Conservation (phyloP, 495 filamentous ascomycete species). For the Hypoxylon fragiforme region DNA sequence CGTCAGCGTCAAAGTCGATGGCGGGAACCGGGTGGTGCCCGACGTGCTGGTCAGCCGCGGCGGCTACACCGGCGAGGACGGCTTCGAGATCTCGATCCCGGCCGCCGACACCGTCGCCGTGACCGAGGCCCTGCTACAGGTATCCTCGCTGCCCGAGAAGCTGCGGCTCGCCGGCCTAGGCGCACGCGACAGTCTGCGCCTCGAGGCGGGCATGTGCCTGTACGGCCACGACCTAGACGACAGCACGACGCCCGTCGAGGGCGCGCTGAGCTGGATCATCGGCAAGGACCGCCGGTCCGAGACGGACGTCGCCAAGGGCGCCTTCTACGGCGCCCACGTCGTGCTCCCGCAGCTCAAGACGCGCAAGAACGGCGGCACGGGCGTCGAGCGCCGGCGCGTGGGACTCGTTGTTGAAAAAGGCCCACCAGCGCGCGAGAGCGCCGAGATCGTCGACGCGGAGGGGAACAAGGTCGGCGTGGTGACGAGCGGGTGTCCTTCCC, state of each 20-base stretch:
- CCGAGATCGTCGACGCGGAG: constrained; percentile 64
- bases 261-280: constrained; percentile 81
- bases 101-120: constrained; percentile 55
- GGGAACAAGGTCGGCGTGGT: constrained; percentile 62
- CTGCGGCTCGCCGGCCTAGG: constrained; percentile 84
- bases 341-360: constrained; percentile 73
- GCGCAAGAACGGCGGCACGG: constrained; percentile 64
- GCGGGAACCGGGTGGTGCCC: constrained; percentile 45
- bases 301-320: constrained; percentile 50
- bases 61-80: constrained; percentile 97
- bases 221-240: constrained; percentile 98
- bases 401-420: constrained; percentile 78
- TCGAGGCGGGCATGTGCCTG: constrained; percentile 97
- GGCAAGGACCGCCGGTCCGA: constrained; percentile 67
- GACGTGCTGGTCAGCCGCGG: constrained; percentile 78
- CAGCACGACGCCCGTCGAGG: constrained; percentile 83
- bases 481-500: constrained; percentile 88
- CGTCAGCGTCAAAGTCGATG: constrained; percentile 54
- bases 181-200: constrained; percentile 85
- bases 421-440: constrained; percentile 87
- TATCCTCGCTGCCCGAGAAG: constrained; percentile 57
- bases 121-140: constrained; percentile 65
- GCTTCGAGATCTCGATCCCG: constrained; percentile 91
- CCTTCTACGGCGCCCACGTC: constrained; percentile 73
- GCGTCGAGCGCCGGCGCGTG: constrained; percentile 73